A percentile compares a stretch with the other conserved stretches of the same genome.
These are phyloP conservation scores for Capsella rubella DNA, from an alignment of 441 rosid species.

Conservation along the genomic window DNA sequence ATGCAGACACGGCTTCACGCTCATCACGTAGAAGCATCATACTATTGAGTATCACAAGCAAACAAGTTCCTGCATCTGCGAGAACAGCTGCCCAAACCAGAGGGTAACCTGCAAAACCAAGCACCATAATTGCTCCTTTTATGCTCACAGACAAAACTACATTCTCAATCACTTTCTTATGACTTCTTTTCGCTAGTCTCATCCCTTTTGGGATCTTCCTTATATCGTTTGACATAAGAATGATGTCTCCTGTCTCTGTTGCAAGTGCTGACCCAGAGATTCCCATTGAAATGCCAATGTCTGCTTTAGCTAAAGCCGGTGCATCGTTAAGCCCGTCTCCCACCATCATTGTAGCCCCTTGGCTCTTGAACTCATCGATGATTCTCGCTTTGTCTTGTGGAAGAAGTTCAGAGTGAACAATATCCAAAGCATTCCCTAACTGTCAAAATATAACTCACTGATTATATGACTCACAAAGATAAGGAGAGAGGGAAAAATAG, in stretches of 20 bases:
- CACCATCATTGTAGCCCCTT: constrained; percentile 81
- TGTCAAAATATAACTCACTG: constrained; percentile 44
- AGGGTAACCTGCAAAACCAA: constrained; percentile 83
- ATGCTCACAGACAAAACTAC: constrained; percentile 62
- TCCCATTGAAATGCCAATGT: constrained; percentile 94
- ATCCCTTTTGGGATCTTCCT: constrained; percentile 70
- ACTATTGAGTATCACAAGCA: constrained; percentile 81
- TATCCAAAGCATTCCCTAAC: constrained; percentile 64
- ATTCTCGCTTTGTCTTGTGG: constrained; percentile 77
- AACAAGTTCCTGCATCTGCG: constrained; percentile 83
- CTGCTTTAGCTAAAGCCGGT: constrained; percentile 86
- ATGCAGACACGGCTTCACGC: constrained; percentile 44
- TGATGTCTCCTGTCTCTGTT: constrained; percentile 75
- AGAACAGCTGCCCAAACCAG: constrained; percentile 92
- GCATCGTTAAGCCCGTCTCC: constrained; percentile 96
- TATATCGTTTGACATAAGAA: constrained; percentile 89
- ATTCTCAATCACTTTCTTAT: constrained; percentile 67
- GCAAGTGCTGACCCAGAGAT: constrained; percentile 91
- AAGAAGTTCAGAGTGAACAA: constrained; percentile 72
- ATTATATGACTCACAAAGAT: not conserved
- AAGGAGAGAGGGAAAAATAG: not conserved
- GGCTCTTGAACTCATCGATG: constrained; percentile 53
- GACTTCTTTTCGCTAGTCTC: constrained; percentile 61
- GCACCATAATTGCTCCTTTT: constrained; percentile 64
- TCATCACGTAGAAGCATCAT: constrained; percentile 64